Evolutionary conservation across 148 eudicot genomes (phyloP), one percentile per base, ranked within the genome.

Genomic region (Vaccinium corymbosum): DNA sequence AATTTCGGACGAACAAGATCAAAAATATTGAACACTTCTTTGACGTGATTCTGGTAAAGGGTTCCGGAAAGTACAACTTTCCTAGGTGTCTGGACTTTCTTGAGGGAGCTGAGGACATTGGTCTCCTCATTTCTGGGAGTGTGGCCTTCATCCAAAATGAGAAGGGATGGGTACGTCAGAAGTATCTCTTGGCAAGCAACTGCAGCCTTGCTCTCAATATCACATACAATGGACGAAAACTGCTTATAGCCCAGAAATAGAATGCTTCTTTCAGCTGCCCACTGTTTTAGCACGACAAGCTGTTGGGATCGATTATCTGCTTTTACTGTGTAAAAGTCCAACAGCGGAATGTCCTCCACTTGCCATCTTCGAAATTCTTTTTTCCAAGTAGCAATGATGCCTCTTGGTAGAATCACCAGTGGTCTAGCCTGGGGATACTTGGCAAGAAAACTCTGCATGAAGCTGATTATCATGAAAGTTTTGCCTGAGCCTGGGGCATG

Each of bases 401-500:
- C 95, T 86, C 89, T 93, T 1, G 98, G 98, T 42, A 96, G 89
- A 76, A 96, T 94, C 62, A 96, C 98, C 76, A 96, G 74, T n/a
- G 98, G 97, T 82, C 93, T 92, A 38, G 98, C 94, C 75, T 85
- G 83, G n/a, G 97, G 95, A 86, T 92, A 94, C 51, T 91, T 93
- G 6, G 98, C 97, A 78, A 96, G 89, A 78, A 94, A 96, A 86
- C 98, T 94, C 84, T 96, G 98, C 87, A 94, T 92, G 75, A 96
- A 96, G 81, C 98, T 96, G 25, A 96, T 96, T 5, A 96, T 93
- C 98, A 96, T 94, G 80, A 96, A 96, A 11, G 98, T 96, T 87
- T 96, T 95, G 15, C 98, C 98, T 20, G 98, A 95, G n/a, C 98
- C 98, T 50, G 98, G 98, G 84, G 98, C 98, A 87, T 96, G 98